These are phyloP conservation scores for Sambucus nigra DNA, from an alignment of 129 eudicot genomes.

Conservation along the genomic window DNA sequence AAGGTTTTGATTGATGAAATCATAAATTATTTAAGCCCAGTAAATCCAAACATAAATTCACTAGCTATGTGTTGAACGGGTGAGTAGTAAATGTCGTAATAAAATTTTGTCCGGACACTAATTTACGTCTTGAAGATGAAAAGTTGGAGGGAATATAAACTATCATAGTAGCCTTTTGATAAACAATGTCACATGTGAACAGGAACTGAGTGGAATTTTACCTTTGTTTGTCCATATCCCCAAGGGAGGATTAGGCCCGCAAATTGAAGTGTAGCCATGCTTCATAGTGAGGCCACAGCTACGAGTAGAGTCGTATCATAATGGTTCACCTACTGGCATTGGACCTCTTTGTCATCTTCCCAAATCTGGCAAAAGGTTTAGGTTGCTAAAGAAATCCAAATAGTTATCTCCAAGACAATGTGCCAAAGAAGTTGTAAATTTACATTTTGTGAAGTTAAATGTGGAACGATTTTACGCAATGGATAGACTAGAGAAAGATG, in stretches of 20 bases:
- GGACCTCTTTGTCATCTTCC: neutral
- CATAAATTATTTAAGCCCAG: neutral
- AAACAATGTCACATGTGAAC: conserved; percentile 29
- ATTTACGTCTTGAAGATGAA: neutral
- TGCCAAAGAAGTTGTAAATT: too few species aligned
- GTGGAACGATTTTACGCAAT: too few species aligned
- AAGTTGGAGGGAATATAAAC: conserved; percentile 11
- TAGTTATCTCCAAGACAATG: too few species aligned
- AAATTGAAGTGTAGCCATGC: conserved; percentile 1
- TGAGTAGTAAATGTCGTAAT: too few species aligned
- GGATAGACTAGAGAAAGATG: too few species aligned
- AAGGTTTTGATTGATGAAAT: neutral
- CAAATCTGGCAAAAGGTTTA: neutral
- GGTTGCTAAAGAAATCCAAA: neutral
- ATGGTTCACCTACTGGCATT: neutral
- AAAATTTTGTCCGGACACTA: too few species aligned
- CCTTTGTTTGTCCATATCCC: conserved; percentile 3
- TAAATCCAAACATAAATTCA: too few species aligned
- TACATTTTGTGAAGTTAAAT: too few species aligned
- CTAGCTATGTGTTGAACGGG: too few species aligned
- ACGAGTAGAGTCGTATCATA: neutral
- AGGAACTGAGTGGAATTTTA: conserved; percentile 11
- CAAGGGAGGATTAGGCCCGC: conserved; percentile 5
- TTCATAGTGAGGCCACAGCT: neutral
- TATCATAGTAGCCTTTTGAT: conserved; percentile 8